Evolutionary conservation across 495 filamentous ascomycete genomes (phyloP).

Genomic region (Neurospora sp.): DNA sequence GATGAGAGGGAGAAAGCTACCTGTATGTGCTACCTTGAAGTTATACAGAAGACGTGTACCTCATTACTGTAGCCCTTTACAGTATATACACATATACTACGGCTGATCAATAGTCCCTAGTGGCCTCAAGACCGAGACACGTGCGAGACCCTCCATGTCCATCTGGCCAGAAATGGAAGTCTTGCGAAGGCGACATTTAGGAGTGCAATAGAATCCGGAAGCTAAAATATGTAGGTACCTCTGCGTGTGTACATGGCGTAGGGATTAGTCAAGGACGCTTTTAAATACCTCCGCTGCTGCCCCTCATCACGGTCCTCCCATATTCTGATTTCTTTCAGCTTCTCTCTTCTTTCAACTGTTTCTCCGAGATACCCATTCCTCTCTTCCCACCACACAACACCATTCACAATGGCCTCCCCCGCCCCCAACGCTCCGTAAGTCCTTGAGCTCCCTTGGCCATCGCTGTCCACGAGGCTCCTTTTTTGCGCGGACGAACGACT

Average conservation of each 20-base stretch:
- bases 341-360: conserved; percentile 1
- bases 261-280: background rate
- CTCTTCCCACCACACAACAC: background rate
- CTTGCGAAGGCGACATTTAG: background rate
- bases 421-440: conserved; percentile 43
- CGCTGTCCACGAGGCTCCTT: too few relatives aligned
- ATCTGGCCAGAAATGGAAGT: background rate
- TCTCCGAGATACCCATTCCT: conserved; percentile 5
- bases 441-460: background rate
- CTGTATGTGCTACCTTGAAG: background rate
- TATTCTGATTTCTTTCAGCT: background rate
- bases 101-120: background rate
- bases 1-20: background rate
- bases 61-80: background rate
- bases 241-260: background rate
- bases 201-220: background rate
- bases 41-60: background rate
- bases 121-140: background rate
- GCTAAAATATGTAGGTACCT: background rate
- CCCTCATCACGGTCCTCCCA: conserved; percentile 4
- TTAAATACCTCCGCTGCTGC: conserved; percentile 9
- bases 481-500: background rate
- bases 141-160: background rate
- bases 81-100: background rate
- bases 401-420: conserved; percentile 39